Conservation (phyloP, 2,329 filamentous ascomycete genomes). For the Scolecobasidium constrictum region DNA sequence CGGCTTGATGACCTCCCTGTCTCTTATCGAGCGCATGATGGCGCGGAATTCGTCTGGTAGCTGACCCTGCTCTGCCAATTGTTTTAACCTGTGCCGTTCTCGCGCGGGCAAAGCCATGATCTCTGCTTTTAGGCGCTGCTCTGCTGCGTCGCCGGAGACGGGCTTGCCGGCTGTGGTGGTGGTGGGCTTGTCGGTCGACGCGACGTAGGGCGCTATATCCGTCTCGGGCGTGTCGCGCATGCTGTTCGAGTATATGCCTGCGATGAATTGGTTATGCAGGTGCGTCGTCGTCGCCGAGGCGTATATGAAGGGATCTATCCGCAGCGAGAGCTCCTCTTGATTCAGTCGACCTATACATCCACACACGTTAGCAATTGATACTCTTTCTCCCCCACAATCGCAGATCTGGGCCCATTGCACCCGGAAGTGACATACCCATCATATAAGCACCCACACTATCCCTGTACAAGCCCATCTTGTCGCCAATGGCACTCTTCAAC, state of each 20-base stretch:
- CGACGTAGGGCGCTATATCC: constrained; percentile 53
- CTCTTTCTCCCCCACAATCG: too few species aligned
- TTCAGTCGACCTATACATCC: constrained; percentile 42
- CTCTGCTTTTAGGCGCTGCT: constrained; percentile 53
- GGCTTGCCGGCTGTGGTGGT: constrained; percentile 61
- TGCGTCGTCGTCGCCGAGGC: constrained; percentile 42
- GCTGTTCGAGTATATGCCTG: constrained; percentile 48
- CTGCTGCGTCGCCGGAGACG: constrained; percentile 46
- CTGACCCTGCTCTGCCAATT: background rate
- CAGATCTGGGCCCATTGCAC: too few species aligned
- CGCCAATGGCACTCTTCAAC: constrained; percentile 47
- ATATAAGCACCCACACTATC: constrained; percentile 46
- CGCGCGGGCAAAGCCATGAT: constrained; percentile 51
- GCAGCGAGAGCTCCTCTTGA: constrained; percentile 48
- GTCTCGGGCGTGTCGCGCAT: constrained; percentile 50
- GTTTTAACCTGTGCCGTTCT: constrained; percentile 49
- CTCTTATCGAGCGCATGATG: constrained; percentile 13
- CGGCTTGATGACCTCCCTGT: constrained; percentile 25
- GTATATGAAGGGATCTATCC: constrained; percentile 44
- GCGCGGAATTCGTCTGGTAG: background rate
- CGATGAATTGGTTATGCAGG: constrained; percentile 51
- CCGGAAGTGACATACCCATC: constrained; percentile 41
- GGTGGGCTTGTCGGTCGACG: constrained; percentile 61
- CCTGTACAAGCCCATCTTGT: constrained; percentile 51
- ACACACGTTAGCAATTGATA: too few species aligned